Evolutionary conservation across 176 grass and related monocot genomes (phyloP).

Genomic region (Cenchrus fungigraminus): DNA sequence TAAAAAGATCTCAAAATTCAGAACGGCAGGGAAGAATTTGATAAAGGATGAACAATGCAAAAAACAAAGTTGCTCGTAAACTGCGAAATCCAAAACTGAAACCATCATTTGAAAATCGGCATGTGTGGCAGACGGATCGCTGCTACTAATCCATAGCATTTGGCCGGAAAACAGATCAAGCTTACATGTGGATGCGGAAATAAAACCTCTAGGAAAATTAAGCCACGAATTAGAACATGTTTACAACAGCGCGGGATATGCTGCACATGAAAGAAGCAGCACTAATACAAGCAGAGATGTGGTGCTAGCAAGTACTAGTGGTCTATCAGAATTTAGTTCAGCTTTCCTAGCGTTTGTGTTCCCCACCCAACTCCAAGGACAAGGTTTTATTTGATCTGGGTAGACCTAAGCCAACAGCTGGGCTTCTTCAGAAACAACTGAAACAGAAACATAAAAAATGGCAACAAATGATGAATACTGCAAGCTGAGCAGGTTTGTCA

Average conservation of each 20-base stretch:
- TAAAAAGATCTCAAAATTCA: background rate
- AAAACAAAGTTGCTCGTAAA: background rate
- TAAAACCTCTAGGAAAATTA: background rate
- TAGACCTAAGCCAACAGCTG: no score
- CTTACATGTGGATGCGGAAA: no score
- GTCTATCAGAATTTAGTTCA: constrained; percentile 1
- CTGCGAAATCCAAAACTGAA: background rate
- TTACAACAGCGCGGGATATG: background rate
- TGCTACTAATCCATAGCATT: background rate
- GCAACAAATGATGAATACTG: no score
- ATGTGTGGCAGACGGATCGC: background rate
- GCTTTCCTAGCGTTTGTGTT: background rate
- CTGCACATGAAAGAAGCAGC: background rate
- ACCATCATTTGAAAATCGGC: no score
- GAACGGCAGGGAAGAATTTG: background rate
- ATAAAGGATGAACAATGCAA: background rate
- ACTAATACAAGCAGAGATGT: background rate
- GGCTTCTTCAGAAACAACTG: no score
- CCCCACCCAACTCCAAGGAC: background rate
- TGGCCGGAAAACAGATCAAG: background rate
- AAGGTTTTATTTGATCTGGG: background rate
- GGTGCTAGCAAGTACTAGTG: background rate
- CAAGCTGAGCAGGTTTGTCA: no score
- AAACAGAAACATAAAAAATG: no score
- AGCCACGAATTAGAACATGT: background rate